Evolutionary conservation across 1,284 basidiomycete genomes (phyloP).

Genomic region (Athelia psychrophila): DNA sequence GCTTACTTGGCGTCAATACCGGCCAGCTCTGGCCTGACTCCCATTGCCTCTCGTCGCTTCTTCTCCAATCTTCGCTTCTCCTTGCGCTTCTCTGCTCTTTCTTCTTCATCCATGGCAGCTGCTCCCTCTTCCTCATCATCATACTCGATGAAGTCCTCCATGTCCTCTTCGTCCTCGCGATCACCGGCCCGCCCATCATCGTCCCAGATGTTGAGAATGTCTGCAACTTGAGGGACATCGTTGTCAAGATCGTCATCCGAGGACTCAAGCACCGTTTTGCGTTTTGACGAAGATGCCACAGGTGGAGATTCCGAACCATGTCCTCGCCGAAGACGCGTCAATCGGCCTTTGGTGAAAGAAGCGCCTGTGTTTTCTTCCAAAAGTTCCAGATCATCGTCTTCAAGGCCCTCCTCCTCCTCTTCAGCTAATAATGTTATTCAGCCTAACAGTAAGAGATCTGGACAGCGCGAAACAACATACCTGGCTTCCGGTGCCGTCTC

Average conservation of each 20-base stretch:
- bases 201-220: slow-evolving; percentile 84
- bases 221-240: slow-evolving; percentile 49
- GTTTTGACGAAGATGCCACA: slow-evolving; percentile 55
- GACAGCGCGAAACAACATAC: slow-evolving; percentile 35
- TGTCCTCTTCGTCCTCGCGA: slow-evolving; percentile 72
- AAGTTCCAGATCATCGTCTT: slow-evolving; percentile 95
- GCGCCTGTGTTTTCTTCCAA: slow-evolving; percentile 93
- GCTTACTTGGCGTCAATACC: slow-evolving; percentile 88
- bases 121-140: slow-evolving; percentile 82
- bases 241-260: slow-evolving; percentile 72
- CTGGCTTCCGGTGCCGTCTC: slow-evolving; percentile 55
- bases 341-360: slow-evolving; percentile 56
- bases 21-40: slow-evolving; percentile 70
- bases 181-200: slow-evolving; percentile 73
- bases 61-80: slow-evolving; percentile 65
- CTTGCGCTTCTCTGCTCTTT: slow-evolving; percentile 69
- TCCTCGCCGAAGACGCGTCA: slow-evolving; percentile 74
- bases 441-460: slow-evolving; percentile 11
- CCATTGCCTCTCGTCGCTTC: slow-evolving; percentile 59
- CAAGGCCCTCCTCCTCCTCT: slow-evolving; percentile 73
- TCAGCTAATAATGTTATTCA: slow-evolving; percentile 27
- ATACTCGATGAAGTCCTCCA: slow-evolving; percentile 91
- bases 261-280: slow-evolving; percentile 56
- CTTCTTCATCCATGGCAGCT: slow-evolving; percentile 63
- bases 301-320: slow-evolving; percentile 69